phyloP scores from a whole-genome alignment of 345 rosid species.

The Cochlearia excelsa region DNA sequence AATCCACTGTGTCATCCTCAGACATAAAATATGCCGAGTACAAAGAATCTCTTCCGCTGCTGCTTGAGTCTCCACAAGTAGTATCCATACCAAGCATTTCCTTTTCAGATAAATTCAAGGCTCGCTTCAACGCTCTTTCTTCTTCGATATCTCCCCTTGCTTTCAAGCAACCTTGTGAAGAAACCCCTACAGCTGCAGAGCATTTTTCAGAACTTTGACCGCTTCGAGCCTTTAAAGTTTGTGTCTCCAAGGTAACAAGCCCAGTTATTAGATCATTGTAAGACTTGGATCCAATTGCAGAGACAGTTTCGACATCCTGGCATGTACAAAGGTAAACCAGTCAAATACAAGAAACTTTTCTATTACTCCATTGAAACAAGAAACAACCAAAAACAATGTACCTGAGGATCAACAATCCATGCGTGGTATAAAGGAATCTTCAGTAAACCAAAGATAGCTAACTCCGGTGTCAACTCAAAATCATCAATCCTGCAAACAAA shows the following conservation, averaged over 20 bases:
- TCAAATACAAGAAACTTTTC: neutral
- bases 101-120: conserved; percentile 62
- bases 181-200: conserved; percentile 78
- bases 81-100: conserved; percentile 17
- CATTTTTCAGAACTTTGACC: conserved; percentile 33
- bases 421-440: conserved; percentile 96
- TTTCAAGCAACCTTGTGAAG: conserved; percentile 32
- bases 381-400: conserved; percentile 34
- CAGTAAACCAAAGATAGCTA: conserved; percentile 96
- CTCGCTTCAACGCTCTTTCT: conserved; percentile 68
- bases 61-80: neutral
- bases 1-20: conserved; percentile 29
- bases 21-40: conserved; percentile 38
- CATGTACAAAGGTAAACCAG: conserved; percentile 3
- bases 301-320: conserved; percentile 81
- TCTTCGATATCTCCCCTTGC: conserved; percentile 83
- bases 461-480: conserved; percentile 93
- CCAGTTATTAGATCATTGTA: conserved; percentile 84
- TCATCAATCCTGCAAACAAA: conserved; percentile 80
- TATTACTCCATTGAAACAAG: too few relatives aligned
- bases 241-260: conserved; percentile 83
- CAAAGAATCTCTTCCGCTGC: conserved; percentile 19
- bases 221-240: conserved; percentile 41
- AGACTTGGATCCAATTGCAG: conserved; percentile 80
- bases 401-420: conserved; percentile 99